Evolutionary conservation across 257 asterid species (phyloP), one percentile per base, ranked within the genome.

Genomic region (Henckelia pumila): DNA sequence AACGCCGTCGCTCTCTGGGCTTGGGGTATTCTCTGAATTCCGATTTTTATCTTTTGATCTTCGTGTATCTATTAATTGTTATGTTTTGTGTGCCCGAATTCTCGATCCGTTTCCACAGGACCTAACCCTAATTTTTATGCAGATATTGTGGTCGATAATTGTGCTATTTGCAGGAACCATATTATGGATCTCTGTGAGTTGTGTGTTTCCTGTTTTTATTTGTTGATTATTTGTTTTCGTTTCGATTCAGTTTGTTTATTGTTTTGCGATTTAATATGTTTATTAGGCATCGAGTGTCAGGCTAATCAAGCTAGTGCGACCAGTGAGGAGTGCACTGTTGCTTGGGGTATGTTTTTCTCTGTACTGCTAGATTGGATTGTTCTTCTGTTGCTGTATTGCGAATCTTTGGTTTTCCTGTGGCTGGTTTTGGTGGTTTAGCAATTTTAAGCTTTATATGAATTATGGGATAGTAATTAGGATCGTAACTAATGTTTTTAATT

Each of bases 241-340:
- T 40, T 11, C 6, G 67, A 10, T 23, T 58, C 28, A 67, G 10
- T 68, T 64, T 66, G 53, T 24, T 72, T 56, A 22, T 13, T 66
- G 44, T 52, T 68, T 68, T 4, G 37, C 61, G 37, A 6, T 3
- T 26, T 65, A 32, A 4, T 64, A 29, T 50, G 66, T 72, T 68
- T 7, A 71, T 73, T 71, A 92, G 98, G 98, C 77, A 88, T 89
- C 5, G 98, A 92, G 88, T 92, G 98, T 71, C 98, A 92, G 84
- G 97, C 98, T 62, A 92, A 92, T 86, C 98, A 92, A 75, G 97
- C 97, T 69, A 92, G 97, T 62, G 97, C 97, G 6, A 92, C 98
- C 7, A 92, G 98, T 68, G 98, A 92, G 84, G 98, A 92, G 69
- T 92, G 98, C 81, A 88, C 98, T 0, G 96, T 86, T 75, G 98